Evolutionary conservation across 2,329 filamentous ascomycete species (phyloP).

Genomic region (Aspergillus pseudotamarii): DNA sequence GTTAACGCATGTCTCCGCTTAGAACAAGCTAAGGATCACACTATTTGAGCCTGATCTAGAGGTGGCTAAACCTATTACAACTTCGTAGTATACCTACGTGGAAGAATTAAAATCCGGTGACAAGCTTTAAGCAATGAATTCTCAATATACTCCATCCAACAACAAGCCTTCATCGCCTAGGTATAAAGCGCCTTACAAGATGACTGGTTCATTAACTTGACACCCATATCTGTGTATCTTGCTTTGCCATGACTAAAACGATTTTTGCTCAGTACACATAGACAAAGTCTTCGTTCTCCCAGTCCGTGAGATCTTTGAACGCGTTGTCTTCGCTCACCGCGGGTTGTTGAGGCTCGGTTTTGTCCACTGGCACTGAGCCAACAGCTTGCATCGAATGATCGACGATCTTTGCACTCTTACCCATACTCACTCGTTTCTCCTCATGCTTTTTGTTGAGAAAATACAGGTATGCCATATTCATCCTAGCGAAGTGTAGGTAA

Average conservation of each 20-base stretch:
- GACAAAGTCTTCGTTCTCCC: slow-evolving; percentile 66
- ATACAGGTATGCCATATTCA: slow-evolving; percentile 52
- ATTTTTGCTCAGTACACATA: slow-evolving; percentile 52
- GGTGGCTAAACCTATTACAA: background rate
- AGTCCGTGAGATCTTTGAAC: slow-evolving; percentile 62
- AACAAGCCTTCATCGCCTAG: background rate
- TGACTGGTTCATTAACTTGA: background rate
- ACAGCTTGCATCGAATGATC: slow-evolving; percentile 62
- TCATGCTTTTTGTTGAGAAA: slow-evolving; percentile 60
- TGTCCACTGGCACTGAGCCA: slow-evolving; percentile 25
- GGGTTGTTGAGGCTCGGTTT: slow-evolving; percentile 32
- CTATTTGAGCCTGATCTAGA: background rate
- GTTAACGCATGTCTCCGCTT: background rate
- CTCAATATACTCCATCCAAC: background rate
- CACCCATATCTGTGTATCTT: background rate
- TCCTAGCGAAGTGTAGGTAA: slow-evolving; percentile 13
- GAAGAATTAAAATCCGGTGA: background rate
- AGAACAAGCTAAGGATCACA: background rate
- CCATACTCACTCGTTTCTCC: slow-evolving; percentile 56
- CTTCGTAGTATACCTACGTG: background rate
- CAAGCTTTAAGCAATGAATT: background rate
- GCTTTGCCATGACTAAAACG: background rate
- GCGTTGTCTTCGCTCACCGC: slow-evolving; percentile 49
- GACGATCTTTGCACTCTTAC: slow-evolving; percentile 61
- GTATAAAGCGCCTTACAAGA: background rate